Evolutionary conservation across 2,329 filamentous ascomycete genomes (phyloP), one percentile per base, ranked within the genome.

Genomic region (Coniella vitis): DNA sequence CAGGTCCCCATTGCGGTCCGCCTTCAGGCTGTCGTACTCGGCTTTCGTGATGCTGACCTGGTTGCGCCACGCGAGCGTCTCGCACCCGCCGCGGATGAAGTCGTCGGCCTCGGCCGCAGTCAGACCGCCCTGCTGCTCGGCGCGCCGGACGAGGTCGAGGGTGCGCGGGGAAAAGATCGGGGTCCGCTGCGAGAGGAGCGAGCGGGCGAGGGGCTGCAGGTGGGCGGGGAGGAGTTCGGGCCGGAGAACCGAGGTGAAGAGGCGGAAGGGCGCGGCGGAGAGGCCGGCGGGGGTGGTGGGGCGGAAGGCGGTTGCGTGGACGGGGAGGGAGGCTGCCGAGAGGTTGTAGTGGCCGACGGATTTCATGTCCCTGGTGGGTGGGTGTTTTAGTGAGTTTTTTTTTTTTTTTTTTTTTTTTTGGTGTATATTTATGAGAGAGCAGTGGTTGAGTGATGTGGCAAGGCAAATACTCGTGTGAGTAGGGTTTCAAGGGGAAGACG

Each of bases 301-400:
- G 2, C 75, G 68, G 51, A 78, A 78, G 8, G 68, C 71, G 0
- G 74, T 78, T 1, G 73, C 73, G 47, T 77, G 73, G 58, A 78
- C 67, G 0, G 74, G 75, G 13, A 78, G 61, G 0, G 68, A 67
- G 3, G 69, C 73, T 0, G 66, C 56, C 0, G 66, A 67, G 0
- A 78, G 63, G 47, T 78, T 73, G 51, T 78, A 78, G 55, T 77
- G 76, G 0, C 72, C 74, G 0, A 77, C 72, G 0, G 75, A 65
- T 19, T 68, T 56, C 67, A 78, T 70, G 4, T 69, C 72, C 48
- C 38, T 39, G 14, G 14, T 8, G 5, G 14, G 7, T 13, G 19
- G 9, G 36, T 38, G 10, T 19, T 16, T 12, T 19, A 38, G 7
- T 4, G n/a, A 12, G 4, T 2, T 37, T 17, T 9, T 19, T 19